Evolutionary conservation across 768 basidiomycete species (phyloP).

Genomic region (Pisolithus tinctorius): DNA sequence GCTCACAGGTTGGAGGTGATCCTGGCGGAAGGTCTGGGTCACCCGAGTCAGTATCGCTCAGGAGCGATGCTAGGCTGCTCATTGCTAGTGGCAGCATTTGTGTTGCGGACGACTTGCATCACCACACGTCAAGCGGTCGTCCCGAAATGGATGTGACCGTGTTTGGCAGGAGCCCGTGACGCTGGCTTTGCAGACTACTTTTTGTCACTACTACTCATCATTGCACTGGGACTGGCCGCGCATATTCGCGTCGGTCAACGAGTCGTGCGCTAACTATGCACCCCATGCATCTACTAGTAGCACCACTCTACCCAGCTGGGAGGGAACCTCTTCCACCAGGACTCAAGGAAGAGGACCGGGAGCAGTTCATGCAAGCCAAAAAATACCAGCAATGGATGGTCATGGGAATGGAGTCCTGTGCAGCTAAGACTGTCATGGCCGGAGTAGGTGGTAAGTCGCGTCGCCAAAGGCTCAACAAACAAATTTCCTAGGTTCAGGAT

Average conservation of each 20-base stretch:
- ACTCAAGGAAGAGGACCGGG: slow-evolving; percentile 71
- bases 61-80: background rate
- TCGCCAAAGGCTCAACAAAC: background rate
- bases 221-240: no score
- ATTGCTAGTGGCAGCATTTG: background rate
- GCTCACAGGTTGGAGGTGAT: slow-evolving; percentile 57
- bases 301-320: slow-evolving; percentile 78
- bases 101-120: background rate
- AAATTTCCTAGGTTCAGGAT: slow-evolving; percentile 3
- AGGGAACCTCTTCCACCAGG: slow-evolving; percentile 87
- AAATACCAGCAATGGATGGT: slow-evolving; percentile 71
- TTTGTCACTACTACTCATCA: no score
- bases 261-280: slow-evolving; percentile 11
- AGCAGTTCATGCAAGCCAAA: slow-evolving; percentile 56
- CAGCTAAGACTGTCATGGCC: slow-evolving; percentile 72
- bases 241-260: background rate
- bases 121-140: background rate
- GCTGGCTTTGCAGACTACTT: background rate
- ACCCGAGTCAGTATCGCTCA: slow-evolving; percentile 31
- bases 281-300: slow-evolving; percentile 32
- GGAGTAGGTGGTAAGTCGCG: slow-evolving; percentile 69
- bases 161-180: background rate
- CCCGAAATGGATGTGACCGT: background rate
- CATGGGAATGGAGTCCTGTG: slow-evolving; percentile 80
- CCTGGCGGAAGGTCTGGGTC: slow-evolving; percentile 51